Evolutionary conservation across 441 rosid species (phyloP), one percentile per base, ranked within the genome.

Genomic region (Sinapis alba): DNA sequence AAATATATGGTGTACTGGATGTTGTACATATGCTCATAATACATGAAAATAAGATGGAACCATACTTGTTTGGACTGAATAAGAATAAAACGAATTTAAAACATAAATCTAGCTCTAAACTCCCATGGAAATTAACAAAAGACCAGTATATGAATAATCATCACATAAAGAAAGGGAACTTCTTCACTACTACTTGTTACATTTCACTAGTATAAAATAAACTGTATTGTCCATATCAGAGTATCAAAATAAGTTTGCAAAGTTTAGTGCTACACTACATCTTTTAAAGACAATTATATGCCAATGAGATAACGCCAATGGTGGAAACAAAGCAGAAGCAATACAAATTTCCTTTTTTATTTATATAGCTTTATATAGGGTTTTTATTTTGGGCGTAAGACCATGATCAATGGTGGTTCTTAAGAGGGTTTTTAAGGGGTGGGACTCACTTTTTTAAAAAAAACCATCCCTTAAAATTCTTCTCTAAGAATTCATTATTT

Each of bases 301-400:
- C 63, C 79, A 69, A 63, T 63, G 60, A 12, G 65, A 76, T 63
- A 76, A 63, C 30, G 30, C 71, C 79, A 69, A 76, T 76, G 75
- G 79, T 76, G 75, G 79, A 76, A 76, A 76, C 75, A 76, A 76
- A 76, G 43, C 41, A 76, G 65, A 76, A 62, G 71, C 79, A 69
- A 69, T 69, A 54, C 66, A 63, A 41, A 28, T 56, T 69, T 64
- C 36, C 79, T 4, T 45, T 45, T 45, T n/a, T 45, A 45, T 45
- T 3, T 47, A 15, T 15, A 47, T 47, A 47, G 54, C 54, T 16
- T 16, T 47, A 34, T 36, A n/a, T 76, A 50, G 23, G 34, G 43
- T 45, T 45, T 43, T 58, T 18, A 50, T 20, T 32, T 45, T 59
- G 34, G 57, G 30, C 53, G 62, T 61, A n/a, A n/a, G n/a, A n/a